These are phyloP conservation scores for Nephelium lappaceum DNA, from an alignment of 345 rosid species.

Conservation along the genomic window DNA sequence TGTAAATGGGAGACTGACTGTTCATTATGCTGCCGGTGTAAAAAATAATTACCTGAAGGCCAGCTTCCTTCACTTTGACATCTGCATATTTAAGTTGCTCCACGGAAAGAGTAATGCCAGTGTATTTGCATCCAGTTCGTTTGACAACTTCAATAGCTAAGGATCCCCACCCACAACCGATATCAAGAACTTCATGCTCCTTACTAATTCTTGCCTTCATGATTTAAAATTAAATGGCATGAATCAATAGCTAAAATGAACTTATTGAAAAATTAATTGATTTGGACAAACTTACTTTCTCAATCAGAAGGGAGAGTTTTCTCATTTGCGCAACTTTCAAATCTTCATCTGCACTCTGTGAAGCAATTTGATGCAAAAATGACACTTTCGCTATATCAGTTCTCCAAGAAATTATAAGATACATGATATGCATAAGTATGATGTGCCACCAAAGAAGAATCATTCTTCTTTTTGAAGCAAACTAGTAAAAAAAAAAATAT, in stretches of 20 bases:
- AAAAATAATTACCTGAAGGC: constrained; percentile 63
- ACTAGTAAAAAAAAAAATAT: background rate
- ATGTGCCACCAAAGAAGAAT: background rate
- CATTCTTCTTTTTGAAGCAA: background rate
- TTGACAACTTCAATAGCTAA: constrained; percentile 83
- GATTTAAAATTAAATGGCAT: background rate
- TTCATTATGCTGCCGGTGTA: background rate
- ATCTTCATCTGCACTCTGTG: constrained; percentile 69
- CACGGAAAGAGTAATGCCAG: constrained; percentile 76
- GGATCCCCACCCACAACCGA: constrained; percentile 96
- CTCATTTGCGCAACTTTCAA: constrained; percentile 73
- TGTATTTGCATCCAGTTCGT: constrained; percentile 85
- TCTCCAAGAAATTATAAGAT: too few relatives aligned
- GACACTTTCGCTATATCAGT: too few relatives aligned
- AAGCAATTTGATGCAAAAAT: background rate
- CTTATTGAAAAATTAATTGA: background rate
- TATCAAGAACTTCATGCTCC: constrained; percentile 73
- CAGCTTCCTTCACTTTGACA: constrained; percentile 75
- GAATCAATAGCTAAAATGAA: background rate
- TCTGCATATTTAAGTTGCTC: constrained; percentile 77
- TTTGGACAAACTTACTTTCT: constrained; percentile 52
- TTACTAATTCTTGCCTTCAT: constrained; percentile 59
- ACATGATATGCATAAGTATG: too few relatives aligned
- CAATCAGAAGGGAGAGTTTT: constrained; percentile 67
- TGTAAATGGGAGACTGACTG: too few relatives aligned